Percentiles rank a stretch among this genome's conserved stretches.
Conservation (phyloP, 1,139 yeast species). For the Spathaspora sp. region DNA sequence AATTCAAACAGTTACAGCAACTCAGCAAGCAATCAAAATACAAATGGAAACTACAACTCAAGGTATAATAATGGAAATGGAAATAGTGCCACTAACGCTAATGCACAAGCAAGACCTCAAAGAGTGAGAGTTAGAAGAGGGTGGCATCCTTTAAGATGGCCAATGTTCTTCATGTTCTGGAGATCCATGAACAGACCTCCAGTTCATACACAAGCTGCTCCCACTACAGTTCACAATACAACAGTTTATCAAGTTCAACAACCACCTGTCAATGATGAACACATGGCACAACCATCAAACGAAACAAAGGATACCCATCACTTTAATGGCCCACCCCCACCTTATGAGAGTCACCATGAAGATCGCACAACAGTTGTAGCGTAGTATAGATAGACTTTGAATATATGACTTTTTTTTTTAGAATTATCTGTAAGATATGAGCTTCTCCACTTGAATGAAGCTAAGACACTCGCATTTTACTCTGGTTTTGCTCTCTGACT, state of each 20-base stretch:
- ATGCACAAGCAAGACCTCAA: neutral
- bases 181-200: slow-evolving; percentile 9
- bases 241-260: slow-evolving; percentile 8
- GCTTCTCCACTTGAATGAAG: too few species aligned
- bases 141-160: slow-evolving; percentile 10
- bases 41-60: slow-evolving; percentile 2
- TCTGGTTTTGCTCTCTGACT: too few species aligned
- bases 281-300: neutral
- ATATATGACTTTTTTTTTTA: neutral
- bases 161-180: slow-evolving; percentile 15
- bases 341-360: neutral
- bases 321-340: neutral
- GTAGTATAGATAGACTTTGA: neutral
- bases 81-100: neutral
- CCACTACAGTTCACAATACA: slow-evolving; percentile 1
- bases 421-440: too few species aligned
- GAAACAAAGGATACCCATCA: neutral
- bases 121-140: slow-evolving; percentile 7
- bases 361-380: neutral
- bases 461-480: too few species aligned
- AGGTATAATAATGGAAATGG: slow-evolving; percentile 1
- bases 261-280: slow-evolving; percentile 8
- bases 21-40: slow-evolving; percentile 2
- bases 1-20: neutral
- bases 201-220: slow-evolving; percentile 2